Evolutionary conservation across 805 yeast genomes (phyloP).

Genomic region (Metschnikowia kunwiensis): DNA sequence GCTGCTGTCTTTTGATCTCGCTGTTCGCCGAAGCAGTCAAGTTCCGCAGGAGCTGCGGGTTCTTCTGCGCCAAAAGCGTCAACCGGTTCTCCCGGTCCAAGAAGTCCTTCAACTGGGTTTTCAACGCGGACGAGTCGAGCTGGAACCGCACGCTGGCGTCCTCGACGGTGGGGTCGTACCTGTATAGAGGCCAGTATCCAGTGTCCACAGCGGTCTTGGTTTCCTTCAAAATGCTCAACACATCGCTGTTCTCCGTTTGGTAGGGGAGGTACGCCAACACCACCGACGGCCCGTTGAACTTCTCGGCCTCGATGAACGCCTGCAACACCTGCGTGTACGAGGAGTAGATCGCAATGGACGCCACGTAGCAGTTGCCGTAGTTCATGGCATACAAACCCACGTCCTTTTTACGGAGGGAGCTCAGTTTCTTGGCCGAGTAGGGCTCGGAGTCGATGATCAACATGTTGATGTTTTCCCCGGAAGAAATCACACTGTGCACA

Average conservation of each 20-base stretch:
- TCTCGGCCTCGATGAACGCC: slow-evolving; percentile 86
- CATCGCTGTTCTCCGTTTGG: slow-evolving; percentile 57
- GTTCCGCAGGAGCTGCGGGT: slow-evolving; percentile 76
- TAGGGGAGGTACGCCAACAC: slow-evolving; percentile 89
- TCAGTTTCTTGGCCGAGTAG: slow-evolving; percentile 35
- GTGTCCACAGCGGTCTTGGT: slow-evolving; percentile 87
- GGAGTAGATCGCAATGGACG: slow-evolving; percentile 89
- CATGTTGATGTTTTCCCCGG: slow-evolving; percentile 76
- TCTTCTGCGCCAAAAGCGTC: slow-evolving; percentile 64
- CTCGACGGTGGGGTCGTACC: slow-evolving; percentile 67
- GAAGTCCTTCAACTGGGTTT: slow-evolving; percentile 72
- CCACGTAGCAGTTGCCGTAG: slow-evolving; percentile 84
- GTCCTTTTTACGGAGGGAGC: slow-evolving; percentile 74
- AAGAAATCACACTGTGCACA: slow-evolving; percentile 76
- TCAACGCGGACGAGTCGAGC: slow-evolving; percentile 80
- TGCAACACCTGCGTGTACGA: slow-evolving; percentile 91
- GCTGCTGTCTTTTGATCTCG: slow-evolving; percentile 58
- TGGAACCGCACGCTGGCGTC: slow-evolving; percentile 59
- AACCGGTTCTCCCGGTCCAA: slow-evolving; percentile 87
- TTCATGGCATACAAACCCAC: slow-evolving; percentile 94
- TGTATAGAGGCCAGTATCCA: slow-evolving; percentile 95
- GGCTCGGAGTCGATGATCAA: slow-evolving; percentile 87
- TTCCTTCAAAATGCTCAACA: slow-evolving; percentile 74
- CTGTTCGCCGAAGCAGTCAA: slow-evolving; percentile 58
- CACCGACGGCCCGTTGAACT: slow-evolving; percentile 85